Evolutionary conservation across 768 basidiomycete genomes (phyloP).

Genomic region (Panaeolus papilionaceus): DNA sequence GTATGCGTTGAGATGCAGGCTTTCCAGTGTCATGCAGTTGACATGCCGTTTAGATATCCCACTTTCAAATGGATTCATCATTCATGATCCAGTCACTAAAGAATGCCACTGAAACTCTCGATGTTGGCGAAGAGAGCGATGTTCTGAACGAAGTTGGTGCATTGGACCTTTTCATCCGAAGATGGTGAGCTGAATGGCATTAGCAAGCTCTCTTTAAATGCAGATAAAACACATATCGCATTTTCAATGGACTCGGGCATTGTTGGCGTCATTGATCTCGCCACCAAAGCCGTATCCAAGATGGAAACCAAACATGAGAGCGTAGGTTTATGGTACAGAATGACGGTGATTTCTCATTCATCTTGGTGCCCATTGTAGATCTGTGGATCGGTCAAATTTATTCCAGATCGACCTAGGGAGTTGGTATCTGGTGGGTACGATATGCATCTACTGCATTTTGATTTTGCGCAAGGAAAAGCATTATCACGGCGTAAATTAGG

Average conservation of each 20-base stretch:
- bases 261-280: constrained; percentile 71
- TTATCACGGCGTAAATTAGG: constrained; percentile 68
- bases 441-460: constrained; percentile 69
- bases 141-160: constrained; percentile 70
- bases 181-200: constrained; percentile 35
- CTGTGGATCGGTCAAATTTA: constrained; percentile 71
- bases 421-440: constrained; percentile 84
- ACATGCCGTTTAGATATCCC: constrained; percentile 41
- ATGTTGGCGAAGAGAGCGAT: constrained; percentile 60
- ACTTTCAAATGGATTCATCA: constrained; percentile 48
- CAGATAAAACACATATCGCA: constrained; percentile 60
- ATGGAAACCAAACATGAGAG: constrained; percentile 71
- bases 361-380: constrained; percentile 33
- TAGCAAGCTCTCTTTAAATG: constrained; percentile 69
- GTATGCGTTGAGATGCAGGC: constrained; percentile 40
- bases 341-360: not conserved
- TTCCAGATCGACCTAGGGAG: constrained; percentile 74
- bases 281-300: constrained; percentile 48
- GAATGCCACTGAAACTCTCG: constrained; percentile 54
- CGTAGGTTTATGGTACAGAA: constrained; percentile 47
- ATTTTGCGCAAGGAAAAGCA: constrained; percentile 58
- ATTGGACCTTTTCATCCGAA: not conserved
- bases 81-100: constrained; percentile 60
- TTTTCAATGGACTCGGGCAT: constrained; percentile 74
- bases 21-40: not conserved